Conservation (phyloP, 1,139 yeast species). For the Geotrichum macrosporum region DNA sequence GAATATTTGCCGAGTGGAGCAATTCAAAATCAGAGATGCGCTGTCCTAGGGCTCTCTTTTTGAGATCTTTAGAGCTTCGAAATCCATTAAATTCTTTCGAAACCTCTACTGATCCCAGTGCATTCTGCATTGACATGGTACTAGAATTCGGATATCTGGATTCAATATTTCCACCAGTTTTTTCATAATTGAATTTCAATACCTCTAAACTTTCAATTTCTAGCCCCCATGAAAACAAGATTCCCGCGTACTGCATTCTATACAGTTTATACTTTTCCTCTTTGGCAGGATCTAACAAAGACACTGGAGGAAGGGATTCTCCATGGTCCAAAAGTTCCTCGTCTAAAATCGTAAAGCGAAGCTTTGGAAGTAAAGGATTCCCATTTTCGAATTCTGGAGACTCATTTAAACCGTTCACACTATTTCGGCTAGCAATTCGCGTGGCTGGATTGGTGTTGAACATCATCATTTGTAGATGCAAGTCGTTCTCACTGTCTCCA, state of each 20-base stretch:
- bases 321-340: constrained; percentile 53
- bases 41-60: constrained; percentile 19
- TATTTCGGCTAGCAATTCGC: constrained; percentile 25
- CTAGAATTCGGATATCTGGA: constrained; percentile 8
- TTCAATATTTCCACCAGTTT: neutral
- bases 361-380: constrained; percentile 23
- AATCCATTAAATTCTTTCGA: neutral
- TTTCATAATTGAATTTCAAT: constrained; percentile 58
- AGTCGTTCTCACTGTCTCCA: constrained; percentile 24
- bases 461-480: constrained; percentile 22
- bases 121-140: neutral
- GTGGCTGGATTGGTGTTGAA: constrained; percentile 24
- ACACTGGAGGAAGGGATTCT: constrained; percentile 28
- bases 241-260: constrained; percentile 72
- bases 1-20: constrained; percentile 27
- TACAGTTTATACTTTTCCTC: constrained; percentile 48
- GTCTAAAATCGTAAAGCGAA: constrained; percentile 51
- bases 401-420: constrained; percentile 22
- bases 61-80: neutral
- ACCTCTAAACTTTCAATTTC: constrained; percentile 73
- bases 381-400: constrained; percentile 1
- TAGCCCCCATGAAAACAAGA: constrained; percentile 78
- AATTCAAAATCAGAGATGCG: constrained; percentile 18
- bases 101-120: neutral
- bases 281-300: constrained; percentile 49